These are phyloP conservation scores for Capsicum baccatum DNA, from an alignment of 257 asterid genomes.

Conservation along the genomic window DNA sequence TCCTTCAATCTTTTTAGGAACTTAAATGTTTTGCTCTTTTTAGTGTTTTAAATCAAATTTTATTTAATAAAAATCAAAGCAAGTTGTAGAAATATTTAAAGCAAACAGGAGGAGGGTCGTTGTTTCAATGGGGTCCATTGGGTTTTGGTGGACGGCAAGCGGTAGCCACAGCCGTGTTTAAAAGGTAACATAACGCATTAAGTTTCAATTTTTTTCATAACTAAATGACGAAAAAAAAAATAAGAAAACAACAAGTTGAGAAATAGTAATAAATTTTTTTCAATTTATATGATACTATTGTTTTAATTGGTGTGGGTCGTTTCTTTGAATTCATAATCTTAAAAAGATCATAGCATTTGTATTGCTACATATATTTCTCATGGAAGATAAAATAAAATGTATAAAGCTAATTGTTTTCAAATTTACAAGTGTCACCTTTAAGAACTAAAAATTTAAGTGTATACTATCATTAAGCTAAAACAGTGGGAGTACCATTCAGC, in stretches of 20 bases:
- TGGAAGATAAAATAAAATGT: too few species aligned
- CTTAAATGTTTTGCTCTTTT: not conserved
- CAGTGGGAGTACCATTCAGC: too few species aligned
- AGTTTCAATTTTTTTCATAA: not conserved
- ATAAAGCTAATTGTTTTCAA: too few species aligned
- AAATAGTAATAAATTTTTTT: not conserved
- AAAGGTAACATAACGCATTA: not conserved
- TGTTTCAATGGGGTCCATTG: slow-evolving; percentile 3
- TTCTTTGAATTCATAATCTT: too few species aligned
- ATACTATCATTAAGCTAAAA: too few species aligned
- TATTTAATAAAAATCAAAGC: not conserved
- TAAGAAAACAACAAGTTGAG: not conserved
- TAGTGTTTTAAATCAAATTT: not conserved
- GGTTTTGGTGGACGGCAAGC: not conserved
- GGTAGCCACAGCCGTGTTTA: not conserved
- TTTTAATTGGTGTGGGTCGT: not conserved
- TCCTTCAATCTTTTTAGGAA: not conserved
- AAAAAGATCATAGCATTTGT: not conserved
- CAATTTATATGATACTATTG: not conserved
- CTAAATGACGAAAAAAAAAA: not conserved
- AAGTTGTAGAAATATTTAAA: not conserved
- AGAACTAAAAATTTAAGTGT: not conserved
- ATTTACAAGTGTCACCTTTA: too few species aligned
- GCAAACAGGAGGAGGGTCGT: not conserved
- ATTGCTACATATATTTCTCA: too few species aligned